These are phyloP conservation scores for Yamadazyma olivae DNA, from an alignment of 805 yeast species.

Conservation along the genomic window DNA sequence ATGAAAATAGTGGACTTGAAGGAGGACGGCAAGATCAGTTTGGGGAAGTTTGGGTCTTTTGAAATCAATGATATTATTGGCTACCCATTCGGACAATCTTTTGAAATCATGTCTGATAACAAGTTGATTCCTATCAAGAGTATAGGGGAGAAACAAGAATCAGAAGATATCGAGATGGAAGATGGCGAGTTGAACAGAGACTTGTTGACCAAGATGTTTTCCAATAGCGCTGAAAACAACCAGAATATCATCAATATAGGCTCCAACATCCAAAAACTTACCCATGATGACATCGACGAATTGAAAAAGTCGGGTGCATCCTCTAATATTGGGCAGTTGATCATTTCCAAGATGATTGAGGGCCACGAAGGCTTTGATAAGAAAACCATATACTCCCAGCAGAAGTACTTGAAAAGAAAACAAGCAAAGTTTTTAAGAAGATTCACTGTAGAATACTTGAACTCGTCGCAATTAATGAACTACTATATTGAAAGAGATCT, in stretches of 20 bases:
- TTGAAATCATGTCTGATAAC: conserved; percentile 68
- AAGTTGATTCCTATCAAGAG: conserved; percentile 48
- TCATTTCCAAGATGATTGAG: conserved; percentile 77
- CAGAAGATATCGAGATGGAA: conserved; percentile 29
- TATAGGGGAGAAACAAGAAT: conserved; percentile 30
- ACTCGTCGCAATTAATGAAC: conserved; percentile 66
- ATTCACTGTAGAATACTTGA: conserved; percentile 77
- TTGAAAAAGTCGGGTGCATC: conserved; percentile 71
- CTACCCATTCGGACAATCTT: conserved; percentile 81
- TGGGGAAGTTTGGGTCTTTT: conserved; percentile 93
- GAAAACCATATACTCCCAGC: conserved; percentile 87
- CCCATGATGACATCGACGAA: conserved; percentile 78
- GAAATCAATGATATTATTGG: conserved; percentile 73
- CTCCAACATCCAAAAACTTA: conserved; percentile 65
- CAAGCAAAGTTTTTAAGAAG: conserved; percentile 86
- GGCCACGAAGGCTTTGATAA: conserved; percentile 85
- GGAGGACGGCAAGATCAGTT: conserved; percentile 56
- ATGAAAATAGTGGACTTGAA: conserved; percentile 67
- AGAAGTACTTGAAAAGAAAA: conserved; percentile 86
- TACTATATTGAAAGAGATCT: conserved; percentile 78
- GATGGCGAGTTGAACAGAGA: conserved; percentile 39
- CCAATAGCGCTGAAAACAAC: conserved; percentile 56
- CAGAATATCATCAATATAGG: conserved; percentile 68
- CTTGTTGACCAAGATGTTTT: conserved; percentile 32
- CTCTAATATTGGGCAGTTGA: conserved; percentile 63